A percentile compares a stretch with the other conserved stretches of the same genome.
These are phyloP conservation scores for Areca catechu DNA, from an alignment of 176 grass and related monocot genomes.

Conservation along the genomic window DNA sequence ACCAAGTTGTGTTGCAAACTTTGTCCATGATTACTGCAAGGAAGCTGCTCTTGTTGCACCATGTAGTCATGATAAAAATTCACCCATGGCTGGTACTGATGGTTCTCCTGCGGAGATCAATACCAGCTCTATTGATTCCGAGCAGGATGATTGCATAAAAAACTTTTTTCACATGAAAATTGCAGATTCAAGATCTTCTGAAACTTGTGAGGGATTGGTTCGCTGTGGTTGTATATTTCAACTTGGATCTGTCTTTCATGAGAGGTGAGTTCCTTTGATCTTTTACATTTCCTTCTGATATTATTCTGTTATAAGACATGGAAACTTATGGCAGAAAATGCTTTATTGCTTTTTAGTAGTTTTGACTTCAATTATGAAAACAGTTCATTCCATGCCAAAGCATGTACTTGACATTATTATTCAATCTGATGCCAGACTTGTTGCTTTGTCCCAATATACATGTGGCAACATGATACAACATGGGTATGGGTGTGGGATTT, in stretches of 20 bases:
- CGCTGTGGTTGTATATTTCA: slow-evolving; percentile 68
- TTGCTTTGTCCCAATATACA: too few relatives aligned
- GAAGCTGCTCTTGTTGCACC: slow-evolving; percentile 5
- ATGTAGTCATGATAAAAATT: slow-evolving; percentile 21
- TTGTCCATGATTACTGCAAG: slow-evolving; percentile 11
- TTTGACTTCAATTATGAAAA: too few relatives aligned
- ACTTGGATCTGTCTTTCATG: slow-evolving; percentile 30
- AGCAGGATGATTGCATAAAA: slow-evolving; percentile 19
- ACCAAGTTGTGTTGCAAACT: background rate
- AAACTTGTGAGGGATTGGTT: slow-evolving; percentile 60
- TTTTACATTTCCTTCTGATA: background rate
- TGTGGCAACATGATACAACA: too few relatives aligned
- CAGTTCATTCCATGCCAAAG: too few relatives aligned
- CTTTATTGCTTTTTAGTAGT: too few relatives aligned
- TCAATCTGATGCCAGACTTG: too few relatives aligned
- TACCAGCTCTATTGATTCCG: slow-evolving; percentile 19
- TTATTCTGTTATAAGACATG: too few relatives aligned
- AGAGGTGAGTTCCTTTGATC: slow-evolving; percentile 38
- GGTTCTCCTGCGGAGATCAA: background rate
- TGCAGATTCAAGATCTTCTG: slow-evolving; percentile 28
- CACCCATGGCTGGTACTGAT: slow-evolving; percentile 8
- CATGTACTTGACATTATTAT: too few relatives aligned
- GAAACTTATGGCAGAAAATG: too few relatives aligned
- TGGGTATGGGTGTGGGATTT: too few relatives aligned
- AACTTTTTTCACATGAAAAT: slow-evolving; percentile 56